Percentiles rank a stretch among this genome's conserved stretches.
Conservation (phyloP, 208 protist species). For the Endotrypanum monterogeii region DNA sequence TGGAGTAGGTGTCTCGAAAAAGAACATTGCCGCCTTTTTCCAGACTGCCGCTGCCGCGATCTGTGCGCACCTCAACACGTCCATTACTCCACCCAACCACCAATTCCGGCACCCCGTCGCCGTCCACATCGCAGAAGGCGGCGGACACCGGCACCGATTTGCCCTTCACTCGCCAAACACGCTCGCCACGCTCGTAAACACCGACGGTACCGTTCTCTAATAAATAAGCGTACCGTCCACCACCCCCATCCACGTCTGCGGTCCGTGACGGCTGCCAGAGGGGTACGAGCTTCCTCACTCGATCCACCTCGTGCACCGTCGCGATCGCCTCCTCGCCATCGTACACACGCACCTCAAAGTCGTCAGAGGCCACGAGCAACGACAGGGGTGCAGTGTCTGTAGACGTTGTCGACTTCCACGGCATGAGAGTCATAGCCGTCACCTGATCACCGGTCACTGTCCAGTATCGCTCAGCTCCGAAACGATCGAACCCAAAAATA, state of each 20-base stretch:
- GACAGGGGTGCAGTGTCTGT: slow-evolving; percentile 18
- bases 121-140: slow-evolving; percentile 92
- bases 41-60: slow-evolving; percentile 30
- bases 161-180: slow-evolving; percentile 89
- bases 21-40: slow-evolving; percentile 77
- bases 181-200: slow-evolving; percentile 80
- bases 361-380: slow-evolving; percentile 93
- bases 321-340: slow-evolving; percentile 83
- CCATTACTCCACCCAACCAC: slow-evolving; percentile 90
- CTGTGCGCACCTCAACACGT: slow-evolving; percentile 84
- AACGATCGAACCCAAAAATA: slow-evolving; percentile 92
- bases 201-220: slow-evolving; percentile 94
- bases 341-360: slow-evolving; percentile 94
- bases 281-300: slow-evolving; percentile 66
- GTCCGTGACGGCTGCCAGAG: slow-evolving; percentile 6
- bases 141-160: slow-evolving; percentile 79
- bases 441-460: slow-evolving; percentile 96
- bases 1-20: slow-evolving; percentile 74
- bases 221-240: slow-evolving; percentile 86
- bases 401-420: slow-evolving; percentile 34
- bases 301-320: slow-evolving; percentile 83
- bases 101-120: slow-evolving; percentile 92
- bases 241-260: not conserved
- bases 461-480: slow-evolving; percentile 92
- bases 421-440: slow-evolving; percentile 78